Percentiles rank a stretch among this genome's conserved stretches.
phyloP scores from a whole-genome alignment of 805 yeast genomes.

The Sugiyamaella smithiae region DNA sequence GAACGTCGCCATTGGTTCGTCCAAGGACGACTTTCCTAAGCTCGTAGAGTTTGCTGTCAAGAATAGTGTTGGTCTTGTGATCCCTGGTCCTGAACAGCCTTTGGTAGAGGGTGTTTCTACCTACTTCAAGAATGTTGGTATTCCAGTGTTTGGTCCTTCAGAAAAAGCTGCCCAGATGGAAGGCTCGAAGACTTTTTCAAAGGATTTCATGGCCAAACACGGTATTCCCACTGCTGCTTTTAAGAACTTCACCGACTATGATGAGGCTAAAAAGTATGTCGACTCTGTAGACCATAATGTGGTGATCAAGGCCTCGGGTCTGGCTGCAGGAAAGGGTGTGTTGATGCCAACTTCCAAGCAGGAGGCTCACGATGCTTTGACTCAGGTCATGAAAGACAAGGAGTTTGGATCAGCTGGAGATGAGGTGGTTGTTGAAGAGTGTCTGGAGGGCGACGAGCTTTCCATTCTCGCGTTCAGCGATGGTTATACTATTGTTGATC shows the following conservation, averaged over 20 bases:
- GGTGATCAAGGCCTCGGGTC: slow-evolving; percentile 95
- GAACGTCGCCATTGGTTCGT: slow-evolving; percentile 66
- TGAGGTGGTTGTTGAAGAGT: slow-evolving; percentile 93
- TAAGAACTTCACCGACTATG: slow-evolving; percentile 74
- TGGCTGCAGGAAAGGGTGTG: slow-evolving; percentile 99
- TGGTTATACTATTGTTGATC: slow-evolving; percentile 84
- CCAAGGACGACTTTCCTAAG: slow-evolving; percentile 62
- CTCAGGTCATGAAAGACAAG: slow-evolving; percentile 83
- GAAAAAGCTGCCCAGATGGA: slow-evolving; percentile 89
- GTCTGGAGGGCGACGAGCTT: slow-evolving; percentile 93
- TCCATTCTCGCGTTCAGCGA: slow-evolving; percentile 89
- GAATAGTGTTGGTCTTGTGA: slow-evolving; percentile 64
- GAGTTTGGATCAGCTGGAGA: slow-evolving; percentile 94
- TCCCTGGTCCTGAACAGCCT: slow-evolving; percentile 99
- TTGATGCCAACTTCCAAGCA: slow-evolving; percentile 79
- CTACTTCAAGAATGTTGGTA: slow-evolving; percentile 73
- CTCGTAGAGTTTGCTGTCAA: slow-evolving; percentile 73
- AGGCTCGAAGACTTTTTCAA: slow-evolving; percentile 93
- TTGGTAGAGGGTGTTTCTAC: slow-evolving; percentile 88
- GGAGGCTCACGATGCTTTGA: slow-evolving; percentile 82
- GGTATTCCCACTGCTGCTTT: slow-evolving; percentile 92
- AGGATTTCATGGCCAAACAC: slow-evolving; percentile 89
- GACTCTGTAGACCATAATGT: slow-evolving; percentile 64
- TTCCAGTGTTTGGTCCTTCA: slow-evolving; percentile 97
- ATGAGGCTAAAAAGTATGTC: slow-evolving; percentile 71